Conservation (phyloP, 2,329 filamentous ascomycete species). For the Emergomyces pasteurianus region DNA sequence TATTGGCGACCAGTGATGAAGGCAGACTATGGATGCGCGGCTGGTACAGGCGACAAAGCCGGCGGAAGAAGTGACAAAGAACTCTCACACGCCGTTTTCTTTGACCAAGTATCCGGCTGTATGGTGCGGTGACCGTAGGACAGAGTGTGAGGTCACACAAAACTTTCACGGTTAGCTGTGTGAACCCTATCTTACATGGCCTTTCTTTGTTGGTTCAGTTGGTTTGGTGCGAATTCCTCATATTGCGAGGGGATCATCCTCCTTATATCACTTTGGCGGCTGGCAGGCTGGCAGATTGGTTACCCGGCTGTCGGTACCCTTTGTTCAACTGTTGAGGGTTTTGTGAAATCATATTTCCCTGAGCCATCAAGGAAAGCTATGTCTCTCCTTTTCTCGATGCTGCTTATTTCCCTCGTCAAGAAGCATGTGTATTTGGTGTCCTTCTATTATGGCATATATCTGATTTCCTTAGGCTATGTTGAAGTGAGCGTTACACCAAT, state of each 20-base stretch:
- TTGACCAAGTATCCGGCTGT: not conserved
- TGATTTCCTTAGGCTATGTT: not conserved
- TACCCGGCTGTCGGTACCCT: not conserved
- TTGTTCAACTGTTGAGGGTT: not conserved
- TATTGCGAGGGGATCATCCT: too few relatives aligned
- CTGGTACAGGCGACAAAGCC: not conserved
- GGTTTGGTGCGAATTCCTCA: too few relatives aligned
- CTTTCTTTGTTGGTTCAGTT: too few relatives aligned
- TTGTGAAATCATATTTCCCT: not conserved
- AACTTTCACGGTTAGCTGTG: not conserved
- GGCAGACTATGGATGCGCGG: not conserved
- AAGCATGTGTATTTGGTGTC: not conserved
- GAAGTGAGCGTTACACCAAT: too few relatives aligned
- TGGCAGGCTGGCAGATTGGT: not conserved
- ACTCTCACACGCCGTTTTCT: not conserved
- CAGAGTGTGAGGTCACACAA: not conserved
- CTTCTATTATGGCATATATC: not conserved
- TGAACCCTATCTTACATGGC: not conserved
- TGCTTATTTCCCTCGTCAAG: not conserved
- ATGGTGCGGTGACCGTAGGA: not conserved
- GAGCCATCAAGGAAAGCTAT: not conserved
- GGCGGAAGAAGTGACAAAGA: not conserved
- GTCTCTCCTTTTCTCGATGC: not conserved
- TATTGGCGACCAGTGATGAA: not conserved
- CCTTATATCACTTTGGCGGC: not conserved